Evolutionary conservation across 1,284 basidiomycete genomes (phyloP).

Genomic region (Tilletiopsis washingtonensis): DNA sequence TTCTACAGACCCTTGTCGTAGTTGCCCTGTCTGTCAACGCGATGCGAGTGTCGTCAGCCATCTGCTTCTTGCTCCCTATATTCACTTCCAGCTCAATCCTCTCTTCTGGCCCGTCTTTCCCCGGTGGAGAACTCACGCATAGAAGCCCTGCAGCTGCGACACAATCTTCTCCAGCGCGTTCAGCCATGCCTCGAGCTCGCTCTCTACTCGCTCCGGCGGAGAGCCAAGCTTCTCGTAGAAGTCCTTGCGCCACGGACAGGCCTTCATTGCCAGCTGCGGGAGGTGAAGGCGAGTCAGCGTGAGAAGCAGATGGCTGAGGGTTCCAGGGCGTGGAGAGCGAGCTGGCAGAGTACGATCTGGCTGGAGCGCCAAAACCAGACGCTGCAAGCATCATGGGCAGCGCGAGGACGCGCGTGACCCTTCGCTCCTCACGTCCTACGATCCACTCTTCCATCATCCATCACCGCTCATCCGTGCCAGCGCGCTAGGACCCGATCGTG

Average conservation of each 20-base stretch:
- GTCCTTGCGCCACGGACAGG: conserved; percentile 81
- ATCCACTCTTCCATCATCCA: no score
- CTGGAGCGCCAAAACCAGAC: not conserved
- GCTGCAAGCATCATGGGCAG: no score
- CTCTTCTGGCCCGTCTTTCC: not conserved
- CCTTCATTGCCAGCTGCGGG: conserved; percentile 93
- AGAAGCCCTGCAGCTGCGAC: conserved; percentile 63
- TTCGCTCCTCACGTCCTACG: no score
- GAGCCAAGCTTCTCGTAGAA: conserved; percentile 84
- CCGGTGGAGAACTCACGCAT: conserved; percentile 25
- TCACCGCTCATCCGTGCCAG: no score
- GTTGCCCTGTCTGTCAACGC: conserved; percentile 22
- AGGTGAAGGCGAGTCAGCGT: not conserved
- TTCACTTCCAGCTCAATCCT: not conserved
- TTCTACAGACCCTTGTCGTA: conserved; percentile 15
- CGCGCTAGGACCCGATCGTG: no score
- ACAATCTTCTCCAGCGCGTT: conserved; percentile 65
- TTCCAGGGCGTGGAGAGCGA: not conserved
- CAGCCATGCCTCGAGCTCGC: conserved; percentile 72
- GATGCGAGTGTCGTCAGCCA: not conserved
- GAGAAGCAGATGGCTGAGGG: conserved; percentile 1
- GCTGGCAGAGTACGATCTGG: not conserved
- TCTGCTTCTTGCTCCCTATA: not conserved
- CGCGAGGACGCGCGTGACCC: no score
- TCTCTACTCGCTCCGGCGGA: conserved; percentile 61